phyloP scores from a whole-genome alignment of 2,329 filamentous ascomycete species.

The Colletotrichum eremochloae region DNA sequence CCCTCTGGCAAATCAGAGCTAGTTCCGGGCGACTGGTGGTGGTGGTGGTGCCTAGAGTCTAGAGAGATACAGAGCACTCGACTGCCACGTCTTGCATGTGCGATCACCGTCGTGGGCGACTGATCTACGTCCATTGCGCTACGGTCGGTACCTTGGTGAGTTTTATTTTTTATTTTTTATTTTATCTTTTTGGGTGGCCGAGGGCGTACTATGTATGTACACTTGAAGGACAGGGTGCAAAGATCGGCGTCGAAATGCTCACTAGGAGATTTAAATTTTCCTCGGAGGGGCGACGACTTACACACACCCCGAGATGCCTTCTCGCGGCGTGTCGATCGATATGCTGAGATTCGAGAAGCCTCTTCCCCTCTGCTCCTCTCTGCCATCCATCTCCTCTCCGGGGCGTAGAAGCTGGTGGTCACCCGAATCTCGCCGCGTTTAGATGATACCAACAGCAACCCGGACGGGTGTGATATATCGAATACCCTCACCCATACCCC shows the following conservation, averaged over 20 bases:
- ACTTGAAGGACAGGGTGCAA: neutral
- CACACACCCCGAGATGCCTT: neutral
- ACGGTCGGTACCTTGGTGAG: neutral
- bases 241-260: neutral
- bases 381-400: neutral
- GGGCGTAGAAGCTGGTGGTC: neutral
- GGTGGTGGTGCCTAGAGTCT: neutral
- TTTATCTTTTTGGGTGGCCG: no score
- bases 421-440: neutral
- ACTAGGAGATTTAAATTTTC: neutral
- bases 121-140: neutral
- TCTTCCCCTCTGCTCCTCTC: neutral
- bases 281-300: neutral
- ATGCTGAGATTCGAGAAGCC: neutral
- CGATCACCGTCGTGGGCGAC: neutral
- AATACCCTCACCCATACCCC: no score
- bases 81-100: neutral
- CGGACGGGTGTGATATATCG: neutral
- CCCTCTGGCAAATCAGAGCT: neutral
- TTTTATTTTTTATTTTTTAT: no score
- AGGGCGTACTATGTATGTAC: neutral
- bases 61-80: neutral
- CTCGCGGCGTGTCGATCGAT: neutral
- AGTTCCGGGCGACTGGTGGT: neutral
- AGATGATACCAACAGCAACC: neutral